phyloP scores from a whole-genome alignment of 768 basidiomycete species.

The Leccinum uliginosum region DNA sequence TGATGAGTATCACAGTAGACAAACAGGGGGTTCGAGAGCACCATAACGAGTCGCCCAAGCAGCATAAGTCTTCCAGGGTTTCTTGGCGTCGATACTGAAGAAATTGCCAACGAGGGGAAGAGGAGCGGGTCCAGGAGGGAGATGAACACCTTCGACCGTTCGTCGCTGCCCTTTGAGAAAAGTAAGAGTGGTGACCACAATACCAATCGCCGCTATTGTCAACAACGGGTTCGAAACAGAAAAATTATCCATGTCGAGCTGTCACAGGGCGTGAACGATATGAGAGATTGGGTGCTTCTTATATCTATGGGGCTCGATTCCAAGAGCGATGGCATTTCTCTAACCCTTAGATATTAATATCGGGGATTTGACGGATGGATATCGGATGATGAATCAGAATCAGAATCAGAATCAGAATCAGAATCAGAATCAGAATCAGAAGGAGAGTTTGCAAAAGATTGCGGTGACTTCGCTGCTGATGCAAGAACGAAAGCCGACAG shows the following conservation, averaged over 20 bases:
- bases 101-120: conserved; percentile 17
- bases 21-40: background rate
- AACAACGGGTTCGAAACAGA: background rate
- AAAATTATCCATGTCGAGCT: background rate
- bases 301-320: background rate
- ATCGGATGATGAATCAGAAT: too few species aligned
- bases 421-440: too few species aligned
- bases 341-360: too few species aligned
- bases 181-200: background rate
- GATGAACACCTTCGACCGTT: background rate
- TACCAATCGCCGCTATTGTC: background rate
- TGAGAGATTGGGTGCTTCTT: background rate
- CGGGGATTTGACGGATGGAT: background rate
- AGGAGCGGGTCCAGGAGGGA: conserved; percentile 16
- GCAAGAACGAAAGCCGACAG: background rate
- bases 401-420: too few species aligned
- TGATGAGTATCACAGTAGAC: background rate
- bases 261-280: background rate
- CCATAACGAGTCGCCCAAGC: conserved; percentile 17
- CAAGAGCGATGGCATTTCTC: background rate
- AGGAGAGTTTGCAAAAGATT: background rate
- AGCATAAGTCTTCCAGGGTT: conserved; percentile 21
- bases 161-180: conserved; percentile 4
- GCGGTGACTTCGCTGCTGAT: background rate
- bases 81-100: conserved; percentile 13